Base-by-base conservation (phyloP, 108 stramenopile species). In the Bacterosira constricta region DNA sequence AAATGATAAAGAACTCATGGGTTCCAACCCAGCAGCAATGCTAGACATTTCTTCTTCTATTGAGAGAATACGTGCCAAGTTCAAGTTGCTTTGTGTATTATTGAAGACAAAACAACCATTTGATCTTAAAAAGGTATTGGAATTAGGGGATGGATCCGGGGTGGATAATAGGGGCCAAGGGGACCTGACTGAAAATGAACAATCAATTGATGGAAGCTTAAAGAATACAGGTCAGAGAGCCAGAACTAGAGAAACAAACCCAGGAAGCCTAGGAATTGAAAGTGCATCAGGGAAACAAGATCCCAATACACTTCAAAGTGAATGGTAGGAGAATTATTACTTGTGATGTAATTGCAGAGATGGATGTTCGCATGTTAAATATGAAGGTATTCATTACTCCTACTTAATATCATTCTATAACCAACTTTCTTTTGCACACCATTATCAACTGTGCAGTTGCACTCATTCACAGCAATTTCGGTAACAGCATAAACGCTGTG, bases 41-140 rank as follows among this genome's bases (percentile, higher is more conserved):
- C 66, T 30, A n/a, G 82, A 37, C 29, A 61, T 42, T 58, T 60
- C 73, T 3, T 5, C 66, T 35, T 57, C 44, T 4, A 23, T 67
- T 18, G 41, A 74, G 49, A 37, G 73, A 8, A 74, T 74, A 41
- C 73, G 66, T 35, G 54, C 73, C 25, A 83, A 81, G 52, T 68
- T 59, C 25, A 69, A 71, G 42, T 21, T 70, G 69, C 26, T 77
- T 2, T 54, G 55, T 37, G 58, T 63, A 25, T 31, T 72, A 30
- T 21, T 72, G 25, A 59, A 49, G 52, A 61, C 70, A 8, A 20
- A 41, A 13, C 71, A 72, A 63, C 31, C 55, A 11, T 72, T 63
- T 44, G 71, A 63, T 34, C 29, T 63, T 0, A 51, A 63, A 60
- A 44, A 56, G 25, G 36, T 67, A 52, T 55, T 69, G 51, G 51